phyloP scores from a whole-genome alignment of 305 asterid species.

The Petunia hybrid region DNA sequence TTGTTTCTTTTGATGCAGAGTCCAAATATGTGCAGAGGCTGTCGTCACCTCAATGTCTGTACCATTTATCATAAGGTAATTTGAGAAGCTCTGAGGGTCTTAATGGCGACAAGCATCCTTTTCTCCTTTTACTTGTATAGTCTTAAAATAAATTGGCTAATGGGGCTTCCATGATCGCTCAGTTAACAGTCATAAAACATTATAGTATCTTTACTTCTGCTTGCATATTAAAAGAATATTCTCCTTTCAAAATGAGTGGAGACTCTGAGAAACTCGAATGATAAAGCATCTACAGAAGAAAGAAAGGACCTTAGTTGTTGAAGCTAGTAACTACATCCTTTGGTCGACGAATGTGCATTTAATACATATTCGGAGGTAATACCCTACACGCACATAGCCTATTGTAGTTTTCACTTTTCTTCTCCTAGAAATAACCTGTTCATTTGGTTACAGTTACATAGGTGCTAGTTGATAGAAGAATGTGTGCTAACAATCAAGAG shows the following conservation, averaged over 20 bases:
- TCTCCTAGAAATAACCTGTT: not conserved
- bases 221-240: not conserved
- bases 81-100: slow-evolving; percentile 22
- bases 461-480: not conserved
- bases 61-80: slow-evolving; percentile 86
- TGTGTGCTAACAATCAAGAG: not conserved
- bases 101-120: not conserved
- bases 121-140: slow-evolving; percentile 16
- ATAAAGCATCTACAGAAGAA: slow-evolving; percentile 15
- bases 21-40: slow-evolving; percentile 79
- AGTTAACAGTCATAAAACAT: not conserved
- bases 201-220: slow-evolving; percentile 6
- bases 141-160: slow-evolving; percentile 23
- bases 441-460: slow-evolving; percentile 1
- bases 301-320: slow-evolving; percentile 14
- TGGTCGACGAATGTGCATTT: slow-evolving; percentile 7
- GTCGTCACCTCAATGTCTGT: slow-evolving; percentile 94
- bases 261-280: slow-evolving; percentile 10
- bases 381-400: not conserved
- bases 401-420: not conserved
- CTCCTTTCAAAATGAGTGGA: slow-evolving; percentile 11
- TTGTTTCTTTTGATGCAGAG: slow-evolving; percentile 59
- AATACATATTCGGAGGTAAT: not conserved
- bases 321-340: slow-evolving; percentile 15
- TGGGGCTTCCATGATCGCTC: not conserved